phyloP scores from a whole-genome alignment of 192 early-diverging fungal species.

The Martensiomyces pterosporus region DNA sequence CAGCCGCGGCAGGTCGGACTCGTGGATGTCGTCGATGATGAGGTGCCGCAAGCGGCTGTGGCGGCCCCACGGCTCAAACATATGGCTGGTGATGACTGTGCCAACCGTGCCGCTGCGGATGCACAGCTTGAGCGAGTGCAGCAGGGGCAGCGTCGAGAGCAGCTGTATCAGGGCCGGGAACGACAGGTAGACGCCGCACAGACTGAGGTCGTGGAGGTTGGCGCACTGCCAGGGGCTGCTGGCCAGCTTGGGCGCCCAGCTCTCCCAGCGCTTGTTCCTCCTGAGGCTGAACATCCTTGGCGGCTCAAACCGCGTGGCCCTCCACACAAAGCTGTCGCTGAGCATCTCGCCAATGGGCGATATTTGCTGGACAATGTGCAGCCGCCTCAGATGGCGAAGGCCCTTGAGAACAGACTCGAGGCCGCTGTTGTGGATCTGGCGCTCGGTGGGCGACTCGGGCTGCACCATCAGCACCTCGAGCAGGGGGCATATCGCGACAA shows the following conservation, averaged over 20 bases:
- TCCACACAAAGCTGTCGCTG: conserved; percentile 47
- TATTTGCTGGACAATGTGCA: conserved; percentile 48
- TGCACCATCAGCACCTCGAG: conserved; percentile 50
- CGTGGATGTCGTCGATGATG: conserved; percentile 45
- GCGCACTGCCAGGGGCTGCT: conserved; percentile 46
- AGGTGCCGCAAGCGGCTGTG: conserved; percentile 40
- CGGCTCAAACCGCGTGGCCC: conserved; percentile 41
- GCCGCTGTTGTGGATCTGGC: conserved; percentile 48
- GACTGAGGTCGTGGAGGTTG: conserved; percentile 31
- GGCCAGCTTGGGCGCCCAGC: conserved; percentile 50
- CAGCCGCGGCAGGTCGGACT: conserved; percentile 37
- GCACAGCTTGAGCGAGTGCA: conserved; percentile 40
- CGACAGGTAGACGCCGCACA: conserved; percentile 48
- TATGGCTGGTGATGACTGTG: conserved; percentile 32
- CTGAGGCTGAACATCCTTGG: conserved; percentile 47
- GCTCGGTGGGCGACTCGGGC: conserved; percentile 47
- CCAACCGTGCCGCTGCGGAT: conserved; percentile 35
- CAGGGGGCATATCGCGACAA: conserved; percentile 29
- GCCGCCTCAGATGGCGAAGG: conserved; percentile 29
- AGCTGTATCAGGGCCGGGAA: conserved; percentile 49
- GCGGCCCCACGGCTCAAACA: conserved; percentile 53
- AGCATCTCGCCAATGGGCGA: conserved; percentile 52
- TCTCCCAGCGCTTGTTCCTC: conserved; percentile 43
- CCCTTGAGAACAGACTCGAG: conserved; percentile 41
- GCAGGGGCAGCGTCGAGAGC: conserved; percentile 35